phyloP scores from a whole-genome alignment of 768 basidiomycete genomes.

The Amanita rimosa region DNA sequence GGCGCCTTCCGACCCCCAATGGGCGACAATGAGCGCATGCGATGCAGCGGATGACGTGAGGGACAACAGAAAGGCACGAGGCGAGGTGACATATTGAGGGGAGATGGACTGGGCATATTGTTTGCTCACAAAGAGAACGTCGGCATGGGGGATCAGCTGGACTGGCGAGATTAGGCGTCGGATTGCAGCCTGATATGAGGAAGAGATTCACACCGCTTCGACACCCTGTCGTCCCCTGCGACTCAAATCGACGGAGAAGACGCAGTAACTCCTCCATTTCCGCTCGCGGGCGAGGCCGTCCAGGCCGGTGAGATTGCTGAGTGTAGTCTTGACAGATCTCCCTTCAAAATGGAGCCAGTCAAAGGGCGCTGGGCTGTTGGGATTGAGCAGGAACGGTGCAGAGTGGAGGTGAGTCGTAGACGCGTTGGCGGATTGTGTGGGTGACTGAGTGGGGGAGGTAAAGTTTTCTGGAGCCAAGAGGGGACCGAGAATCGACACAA shows the following conservation, averaged over 20 bases:
- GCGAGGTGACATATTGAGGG: slow-evolving; percentile 48
- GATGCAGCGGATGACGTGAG: slow-evolving; percentile 54
- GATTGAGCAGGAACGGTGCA: slow-evolving; percentile 24
- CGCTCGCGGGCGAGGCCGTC: slow-evolving; percentile 77
- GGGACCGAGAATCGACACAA: slow-evolving; percentile 71
- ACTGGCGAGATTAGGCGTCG: slow-evolving; percentile 7
- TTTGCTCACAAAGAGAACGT: slow-evolving; percentile 71
- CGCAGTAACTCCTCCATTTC: slow-evolving; percentile 75
- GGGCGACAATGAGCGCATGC: slow-evolving; percentile 70
- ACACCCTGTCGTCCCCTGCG: slow-evolving; percentile 65
- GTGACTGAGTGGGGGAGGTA: slow-evolving; percentile 18
- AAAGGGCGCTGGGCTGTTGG: slow-evolving; percentile 63
- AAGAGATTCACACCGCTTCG: slow-evolving; percentile 50
- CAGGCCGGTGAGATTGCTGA: slow-evolving; percentile 66
- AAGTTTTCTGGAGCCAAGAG: slow-evolving; percentile 77
- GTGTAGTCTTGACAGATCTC: slow-evolving; percentile 65
- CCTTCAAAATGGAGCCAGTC: slow-evolving; percentile 87
- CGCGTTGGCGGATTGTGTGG: slow-evolving; percentile 19
- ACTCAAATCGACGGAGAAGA: slow-evolving; percentile 73
- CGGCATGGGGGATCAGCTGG: slow-evolving; percentile 73
- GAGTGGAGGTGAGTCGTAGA: slow-evolving; percentile 20
- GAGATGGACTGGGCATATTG: slow-evolving; percentile 58
- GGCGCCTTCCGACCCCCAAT: slow-evolving; percentile 74
- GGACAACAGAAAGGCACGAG: slow-evolving; percentile 70
- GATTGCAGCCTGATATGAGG: slow-evolving; percentile 2